These are phyloP conservation scores for Chenopodium quinoa DNA, from an alignment of 148 eudicot genomes.

Conservation along the genomic window DNA sequence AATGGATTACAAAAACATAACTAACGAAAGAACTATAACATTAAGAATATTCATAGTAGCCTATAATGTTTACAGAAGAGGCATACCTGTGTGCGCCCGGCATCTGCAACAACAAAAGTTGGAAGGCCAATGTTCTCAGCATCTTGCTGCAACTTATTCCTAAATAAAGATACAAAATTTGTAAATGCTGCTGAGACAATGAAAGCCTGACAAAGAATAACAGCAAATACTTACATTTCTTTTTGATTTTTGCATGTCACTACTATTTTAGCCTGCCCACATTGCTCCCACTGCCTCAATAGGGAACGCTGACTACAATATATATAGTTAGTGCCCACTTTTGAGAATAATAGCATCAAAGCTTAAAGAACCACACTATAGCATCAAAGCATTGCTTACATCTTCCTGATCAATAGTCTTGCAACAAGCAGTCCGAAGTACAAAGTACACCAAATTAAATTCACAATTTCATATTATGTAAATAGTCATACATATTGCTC, in stretches of 20 bases:
- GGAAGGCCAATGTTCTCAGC: constrained; percentile 93
- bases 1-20: background rate
- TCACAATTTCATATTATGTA: background rate
- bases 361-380: constrained; percentile 3
- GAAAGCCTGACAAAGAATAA: constrained; percentile 7
- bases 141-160: constrained; percentile 80
- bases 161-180: constrained; percentile 23
- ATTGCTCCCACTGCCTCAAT: constrained; percentile 84
- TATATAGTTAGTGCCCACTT: constrained; percentile 8
- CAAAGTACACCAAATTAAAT: background rate
- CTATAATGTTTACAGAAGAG: background rate
- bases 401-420: background rate
- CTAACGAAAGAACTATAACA: background rate
- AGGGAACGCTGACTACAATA: constrained; percentile 66
- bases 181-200: background rate
- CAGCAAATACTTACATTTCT: constrained; percentile 71
- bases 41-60: background rate
- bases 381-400: constrained; percentile 2
- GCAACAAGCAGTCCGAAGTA: background rate
- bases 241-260: constrained; percentile 94
- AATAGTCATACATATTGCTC: no score
- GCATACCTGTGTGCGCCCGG: constrained; percentile 90
- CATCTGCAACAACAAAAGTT: constrained; percentile 93
- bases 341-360: background rate
- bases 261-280: constrained; percentile 95